These are phyloP conservation scores for Fusarium irregulare DNA, from an alignment of 2,329 filamentous ascomycete species.

Conservation along the genomic window DNA sequence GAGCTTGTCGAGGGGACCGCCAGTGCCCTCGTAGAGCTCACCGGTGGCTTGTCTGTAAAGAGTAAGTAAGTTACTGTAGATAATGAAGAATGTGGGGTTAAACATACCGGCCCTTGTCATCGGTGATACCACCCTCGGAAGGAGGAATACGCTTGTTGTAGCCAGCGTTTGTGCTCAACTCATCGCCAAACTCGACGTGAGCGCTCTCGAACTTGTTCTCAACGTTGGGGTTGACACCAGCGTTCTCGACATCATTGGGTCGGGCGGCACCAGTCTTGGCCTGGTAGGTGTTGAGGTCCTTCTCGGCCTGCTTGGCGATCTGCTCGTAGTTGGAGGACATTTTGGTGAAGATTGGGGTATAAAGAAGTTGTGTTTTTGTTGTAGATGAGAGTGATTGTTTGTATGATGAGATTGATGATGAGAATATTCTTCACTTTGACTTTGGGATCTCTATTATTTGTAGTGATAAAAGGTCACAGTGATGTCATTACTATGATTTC, in stretches of 20 bases:
- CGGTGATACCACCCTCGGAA: slow-evolving; percentile 58
- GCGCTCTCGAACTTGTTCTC: slow-evolving; percentile 56
- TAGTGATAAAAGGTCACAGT: slow-evolving; percentile 15
- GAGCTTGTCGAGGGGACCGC: slow-evolving; percentile 57
- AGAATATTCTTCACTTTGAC: neutral
- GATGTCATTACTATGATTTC: slow-evolving; percentile 46
- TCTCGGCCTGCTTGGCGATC: slow-evolving; percentile 59
- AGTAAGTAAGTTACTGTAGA: slow-evolving; percentile 30
- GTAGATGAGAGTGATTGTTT: neutral
- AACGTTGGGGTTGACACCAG: slow-evolving; percentile 56
- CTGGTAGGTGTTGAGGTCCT: slow-evolving; percentile 61
- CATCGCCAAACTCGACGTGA: slow-evolving; percentile 53
- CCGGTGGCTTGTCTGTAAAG: slow-evolving; percentile 56
- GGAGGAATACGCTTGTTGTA: slow-evolving; percentile 60
- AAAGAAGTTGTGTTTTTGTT: neutral
- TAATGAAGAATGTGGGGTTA: neutral
- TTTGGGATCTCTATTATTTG: slow-evolving; percentile 14
- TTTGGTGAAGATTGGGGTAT: neutral
- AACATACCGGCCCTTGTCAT: slow-evolving; percentile 58
- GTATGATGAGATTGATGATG: neutral
- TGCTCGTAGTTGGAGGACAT: slow-evolving; percentile 53
- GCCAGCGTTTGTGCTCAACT: slow-evolving; percentile 58
- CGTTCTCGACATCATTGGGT: slow-evolving; percentile 53
- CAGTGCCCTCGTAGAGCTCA: slow-evolving; percentile 57
- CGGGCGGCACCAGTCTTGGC: slow-evolving; percentile 59